Conservation (phyloP, 306 rosid species). For the Vigna trinervia region DNA sequence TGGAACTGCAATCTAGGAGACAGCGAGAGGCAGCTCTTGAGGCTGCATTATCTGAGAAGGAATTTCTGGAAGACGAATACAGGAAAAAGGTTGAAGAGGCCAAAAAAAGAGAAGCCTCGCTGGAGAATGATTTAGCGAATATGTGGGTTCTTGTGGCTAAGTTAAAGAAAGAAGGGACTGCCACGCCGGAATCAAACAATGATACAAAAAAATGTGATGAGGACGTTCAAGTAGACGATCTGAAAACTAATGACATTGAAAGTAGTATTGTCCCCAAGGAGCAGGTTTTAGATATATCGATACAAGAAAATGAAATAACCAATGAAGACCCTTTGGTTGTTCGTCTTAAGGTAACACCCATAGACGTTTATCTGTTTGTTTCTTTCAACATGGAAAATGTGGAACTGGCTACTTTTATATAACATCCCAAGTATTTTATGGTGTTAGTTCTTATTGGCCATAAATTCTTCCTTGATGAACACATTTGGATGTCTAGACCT, state of each 20-base stretch:
- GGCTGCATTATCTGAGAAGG: conserved; percentile 91
- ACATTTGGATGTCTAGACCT: neutral
- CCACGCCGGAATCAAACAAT: conserved; percentile 56
- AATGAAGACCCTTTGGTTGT: conserved; percentile 82
- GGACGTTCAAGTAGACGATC: conserved; percentile 48
- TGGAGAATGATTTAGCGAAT: conserved; percentile 96
- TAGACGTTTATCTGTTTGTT: conserved; percentile 12
- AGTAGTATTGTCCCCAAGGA: conserved; percentile 47
- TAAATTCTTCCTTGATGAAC: neutral
- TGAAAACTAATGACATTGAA: conserved; percentile 50
- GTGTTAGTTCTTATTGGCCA: neutral
- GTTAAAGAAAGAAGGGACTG: conserved; percentile 86
- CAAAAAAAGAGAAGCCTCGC: conserved; percentile 80
- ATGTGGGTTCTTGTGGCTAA: conserved; percentile 99
- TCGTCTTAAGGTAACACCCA: conserved; percentile 77
- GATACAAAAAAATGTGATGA: conserved; percentile 54
- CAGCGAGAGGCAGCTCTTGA: conserved; percentile 93
- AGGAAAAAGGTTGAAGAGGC: conserved; percentile 84
- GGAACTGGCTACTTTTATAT: conserved; percentile 22
- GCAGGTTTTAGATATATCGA: conserved; percentile 52
- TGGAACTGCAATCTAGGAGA: conserved; percentile 90
- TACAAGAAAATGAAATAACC: conserved; percentile 58
- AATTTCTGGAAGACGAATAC: conserved; percentile 80
- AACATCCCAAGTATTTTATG: neutral
- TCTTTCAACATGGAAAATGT: neutral